These are phyloP conservation scores for Multifurca ochricompacta DNA, from an alignment of 768 basidiomycete species.

Conservation along the genomic window DNA sequence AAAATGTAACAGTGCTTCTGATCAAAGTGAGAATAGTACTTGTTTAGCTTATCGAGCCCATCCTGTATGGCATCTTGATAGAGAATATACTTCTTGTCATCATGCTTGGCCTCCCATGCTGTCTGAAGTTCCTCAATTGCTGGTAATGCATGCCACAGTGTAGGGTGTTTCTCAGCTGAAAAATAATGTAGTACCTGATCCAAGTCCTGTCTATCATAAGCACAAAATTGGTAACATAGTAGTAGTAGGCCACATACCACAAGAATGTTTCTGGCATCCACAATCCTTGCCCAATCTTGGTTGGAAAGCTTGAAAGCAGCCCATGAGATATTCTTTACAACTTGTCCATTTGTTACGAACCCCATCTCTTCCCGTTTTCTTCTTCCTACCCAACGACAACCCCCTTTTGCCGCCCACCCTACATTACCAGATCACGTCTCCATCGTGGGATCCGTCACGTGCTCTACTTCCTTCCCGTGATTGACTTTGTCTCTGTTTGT, in stretches of 20 bases:
- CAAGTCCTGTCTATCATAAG: slow-evolving; percentile 24
- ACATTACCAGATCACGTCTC: too few species aligned
- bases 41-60: slow-evolving; percentile 24
- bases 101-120: slow-evolving; percentile 25
- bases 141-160: slow-evolving; percentile 26
- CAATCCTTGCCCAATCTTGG: background rate
- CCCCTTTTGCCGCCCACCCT: too few species aligned
- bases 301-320: background rate
- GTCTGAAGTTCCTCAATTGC: slow-evolving; percentile 26
- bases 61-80: slow-evolving; percentile 22
- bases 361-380: too few species aligned
- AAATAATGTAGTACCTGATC: slow-evolving; percentile 27
- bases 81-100: slow-evolving; percentile 3
- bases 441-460: too few species aligned
- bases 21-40: slow-evolving; percentile 23
- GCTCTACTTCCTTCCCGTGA: too few species aligned
- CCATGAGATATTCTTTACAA: background rate
- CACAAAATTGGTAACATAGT: too few species aligned
- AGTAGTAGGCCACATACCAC: background rate
- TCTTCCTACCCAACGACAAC: too few species aligned
- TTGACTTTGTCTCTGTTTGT: too few species aligned
- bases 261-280: background rate
- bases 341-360: too few species aligned
- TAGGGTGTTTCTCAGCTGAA: slow-evolving; percentile 24
- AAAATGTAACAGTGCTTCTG: slow-evolving; percentile 21